Base-by-base conservation (phyloP, 2,329 filamentous ascomycete species). In the Fusarium cyanostomum region DNA sequence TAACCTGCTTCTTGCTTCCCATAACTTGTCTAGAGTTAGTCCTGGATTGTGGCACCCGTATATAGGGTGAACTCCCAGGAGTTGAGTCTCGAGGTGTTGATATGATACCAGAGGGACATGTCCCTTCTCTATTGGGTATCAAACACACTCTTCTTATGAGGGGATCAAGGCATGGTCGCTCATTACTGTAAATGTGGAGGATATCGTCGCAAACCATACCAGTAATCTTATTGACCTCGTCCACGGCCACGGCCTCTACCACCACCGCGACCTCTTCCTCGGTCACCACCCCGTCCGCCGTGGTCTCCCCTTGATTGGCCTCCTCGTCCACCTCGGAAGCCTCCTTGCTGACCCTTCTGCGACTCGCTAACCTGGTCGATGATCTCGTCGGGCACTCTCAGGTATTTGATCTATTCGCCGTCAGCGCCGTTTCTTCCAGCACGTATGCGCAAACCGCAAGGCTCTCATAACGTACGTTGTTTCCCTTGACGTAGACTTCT, bases 401-500 rank as follows among this genome's bases (percentile, higher is more conserved):
- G 86, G 80, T 97, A 99, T 83, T 99, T 99, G 81, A 99, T 99
- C 95, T 97, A 27, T 18, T 35, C 24, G 35, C 64, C 38, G 67
- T 67, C 21, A 67, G 56, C 34, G 8, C 41, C n/a, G 18, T 11
- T 34, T 16, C n/a, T 41, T 10, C 3, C 31, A 26, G 10, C 21
- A 8, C 4, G 15, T 1, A 11, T 18, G 18, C 24, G 7, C 26
- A 33, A 18, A 11, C 11, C 9, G 8, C 3, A 12, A 26, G 7
- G 2, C 8, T 12, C 4, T 28, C 13, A 26, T 12, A 21, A 82
- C 90, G 61, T 80, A 97, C 94, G 75, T 98, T 99, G 80, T 98
- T 99, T 60, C 95, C 95, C 75, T 96, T 91, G 48, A 99, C 92
- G 74, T 99, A 99, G 56, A 94, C 93, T 77, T 99, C 96, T 31